Conservation (phyloP, 768 basidiomycete genomes). For the Lactifluus pinguis region DNA sequence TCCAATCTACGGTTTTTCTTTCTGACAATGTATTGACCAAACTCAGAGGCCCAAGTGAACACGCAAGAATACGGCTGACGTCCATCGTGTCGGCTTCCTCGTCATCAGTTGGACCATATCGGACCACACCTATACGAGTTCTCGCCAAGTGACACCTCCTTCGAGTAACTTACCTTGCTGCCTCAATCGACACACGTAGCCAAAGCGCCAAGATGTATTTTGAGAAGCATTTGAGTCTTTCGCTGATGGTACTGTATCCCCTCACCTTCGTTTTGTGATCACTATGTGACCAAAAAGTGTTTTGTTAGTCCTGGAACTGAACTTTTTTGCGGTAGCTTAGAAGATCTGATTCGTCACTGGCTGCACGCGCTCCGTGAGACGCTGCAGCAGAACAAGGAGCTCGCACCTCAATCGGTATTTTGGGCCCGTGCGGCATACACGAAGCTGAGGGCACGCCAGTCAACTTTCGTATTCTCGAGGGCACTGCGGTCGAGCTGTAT, state of each 20-base stretch:
- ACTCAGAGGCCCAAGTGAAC: conserved; percentile 90
- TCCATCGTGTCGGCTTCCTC: conserved; percentile 97
- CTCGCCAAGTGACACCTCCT: conserved; percentile 93
- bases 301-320: background rate
- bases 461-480: conserved; percentile 83
- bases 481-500: conserved; percentile 62
- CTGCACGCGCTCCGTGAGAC: conserved; percentile 93
- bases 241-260: conserved; percentile 52
- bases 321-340: conserved; percentile 47
- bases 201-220: conserved; percentile 99
- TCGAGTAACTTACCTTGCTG: conserved; percentile 83
- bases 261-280: background rate
- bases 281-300: background rate
- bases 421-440: conserved; percentile 60
- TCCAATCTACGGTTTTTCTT: background rate
- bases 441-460: conserved; percentile 41
- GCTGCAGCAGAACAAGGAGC: conserved; percentile 95
- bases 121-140: conserved; percentile 98
- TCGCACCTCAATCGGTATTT: conserved; percentile 91
- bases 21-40: background rate
- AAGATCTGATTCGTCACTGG: conserved; percentile 87
- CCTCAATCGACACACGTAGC: conserved; percentile 96
- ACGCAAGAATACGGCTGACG: conserved; percentile 97
- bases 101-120: conserved; percentile 91
- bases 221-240: conserved; percentile 87